Evolutionary conservation across 768 basidiomycete genomes (phyloP).

Genomic region (Coprinopsis cinerea): DNA sequence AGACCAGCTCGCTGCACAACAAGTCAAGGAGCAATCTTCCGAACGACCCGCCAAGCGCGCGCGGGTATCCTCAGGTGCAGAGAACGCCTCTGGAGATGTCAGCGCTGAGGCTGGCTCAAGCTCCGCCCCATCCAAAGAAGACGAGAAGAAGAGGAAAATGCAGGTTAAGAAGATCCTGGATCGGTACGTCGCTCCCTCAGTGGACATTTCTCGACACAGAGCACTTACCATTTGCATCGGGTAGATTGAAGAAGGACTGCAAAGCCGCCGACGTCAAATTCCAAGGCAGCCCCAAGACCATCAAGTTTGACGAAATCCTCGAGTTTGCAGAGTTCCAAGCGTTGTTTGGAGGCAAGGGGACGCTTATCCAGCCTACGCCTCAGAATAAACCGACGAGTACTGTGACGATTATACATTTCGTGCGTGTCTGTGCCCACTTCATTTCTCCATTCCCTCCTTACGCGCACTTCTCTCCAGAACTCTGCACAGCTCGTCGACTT

Average conservation of each 20-base stretch:
- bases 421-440: constrained; percentile 14
- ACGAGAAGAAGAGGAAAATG: constrained; percentile 34
- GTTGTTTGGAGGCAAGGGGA: constrained; percentile 30
- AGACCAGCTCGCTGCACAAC: constrained; percentile 22
- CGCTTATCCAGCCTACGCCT: constrained; percentile 33
- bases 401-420: constrained; percentile 35
- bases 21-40: not conserved
- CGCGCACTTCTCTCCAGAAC: constrained; percentile 9
- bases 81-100: not conserved
- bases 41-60: constrained; percentile 25
- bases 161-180: constrained; percentile 36
- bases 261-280: constrained; percentile 34
- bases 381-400: constrained; percentile 34
- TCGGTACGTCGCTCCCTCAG: too few species aligned
- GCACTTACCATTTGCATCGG: not conserved
- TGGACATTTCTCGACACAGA: too few species aligned
- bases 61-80: constrained; percentile 15
- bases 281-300: constrained; percentile 30
- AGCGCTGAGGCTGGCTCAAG: constrained; percentile 12
- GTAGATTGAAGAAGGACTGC: constrained; percentile 35
- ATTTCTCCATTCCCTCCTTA: not conserved
- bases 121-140: constrained; percentile 23
- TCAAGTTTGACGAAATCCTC: constrained; percentile 36
- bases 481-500: constrained; percentile 21
- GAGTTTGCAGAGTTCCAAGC: constrained; percentile 29